Conservation (phyloP, 2,329 filamentous ascomycete species). For the Ampelomyces quisqualis region DNA sequence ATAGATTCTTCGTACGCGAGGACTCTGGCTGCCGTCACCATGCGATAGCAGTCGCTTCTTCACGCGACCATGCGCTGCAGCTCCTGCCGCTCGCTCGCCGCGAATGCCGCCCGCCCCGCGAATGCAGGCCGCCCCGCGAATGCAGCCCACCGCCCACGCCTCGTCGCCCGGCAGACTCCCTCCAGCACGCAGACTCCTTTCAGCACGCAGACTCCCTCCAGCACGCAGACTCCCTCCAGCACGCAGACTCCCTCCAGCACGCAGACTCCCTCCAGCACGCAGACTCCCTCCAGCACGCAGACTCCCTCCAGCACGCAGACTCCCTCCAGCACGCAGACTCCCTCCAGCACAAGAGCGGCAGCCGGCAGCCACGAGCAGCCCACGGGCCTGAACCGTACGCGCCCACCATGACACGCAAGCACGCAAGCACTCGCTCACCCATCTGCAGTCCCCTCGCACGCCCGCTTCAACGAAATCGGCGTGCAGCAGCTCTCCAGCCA, state of each 20-base stretch:
- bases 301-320: conserved; percentile 24
- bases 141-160: conserved; percentile 22
- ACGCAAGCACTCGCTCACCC: neutral
- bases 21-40: conserved; percentile 11
- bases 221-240: conserved; percentile 6
- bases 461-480: conserved; percentile 87
- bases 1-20: too few relatives aligned
- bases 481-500: conserved; percentile 89
- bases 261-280: conserved; percentile 7
- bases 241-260: conserved; percentile 18
- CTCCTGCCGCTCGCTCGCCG: conserved; percentile 23
- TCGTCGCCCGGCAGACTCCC: conserved; percentile 10
- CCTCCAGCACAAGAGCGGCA: conserved; percentile 7
- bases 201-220: conserved; percentile 24
- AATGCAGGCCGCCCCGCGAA: too few relatives aligned
- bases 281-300: conserved; percentile 15
- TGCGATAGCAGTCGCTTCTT: conserved; percentile 26
- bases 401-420: neutral
- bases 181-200: conserved; percentile 30
- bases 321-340: conserved; percentile 31
- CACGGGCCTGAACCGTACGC: conserved; percentile 26
- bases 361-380: conserved; percentile 6
- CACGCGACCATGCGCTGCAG: conserved; percentile 36
- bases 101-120: conserved; percentile 21
- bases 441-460: conserved; percentile 47